phyloP scores from a whole-genome alignment of 2,329 filamentous ascomycete genomes.

The Pyrenochaeta sp. region DNA sequence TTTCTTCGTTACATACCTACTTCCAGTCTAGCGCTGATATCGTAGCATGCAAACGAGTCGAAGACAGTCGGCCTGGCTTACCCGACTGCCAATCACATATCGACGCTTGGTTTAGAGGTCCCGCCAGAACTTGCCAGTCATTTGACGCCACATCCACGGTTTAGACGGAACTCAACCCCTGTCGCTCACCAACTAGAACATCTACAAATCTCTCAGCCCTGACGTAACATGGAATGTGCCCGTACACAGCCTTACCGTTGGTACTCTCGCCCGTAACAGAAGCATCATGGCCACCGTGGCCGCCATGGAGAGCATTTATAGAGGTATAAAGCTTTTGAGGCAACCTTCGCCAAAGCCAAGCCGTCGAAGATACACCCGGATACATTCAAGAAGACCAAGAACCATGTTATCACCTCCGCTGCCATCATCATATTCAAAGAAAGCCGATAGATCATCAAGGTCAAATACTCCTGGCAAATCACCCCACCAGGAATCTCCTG shows the following conservation, averaged over 20 bases:
- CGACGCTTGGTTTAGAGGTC: background rate
- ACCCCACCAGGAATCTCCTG: slow-evolving; percentile 12
- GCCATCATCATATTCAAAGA: slow-evolving; percentile 7
- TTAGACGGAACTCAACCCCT: background rate
- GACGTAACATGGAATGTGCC: slow-evolving; percentile 4
- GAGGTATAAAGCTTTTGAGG: slow-evolving; percentile 24
- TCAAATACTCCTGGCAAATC: slow-evolving; percentile 5
- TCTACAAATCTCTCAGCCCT: slow-evolving; percentile 9
- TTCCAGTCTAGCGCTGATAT: slow-evolving; percentile 2
- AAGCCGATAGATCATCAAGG: slow-evolving; percentile 2
- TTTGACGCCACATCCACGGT: background rate
- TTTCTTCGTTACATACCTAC: slow-evolving; percentile 7
- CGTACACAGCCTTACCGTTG: slow-evolving; percentile 9
- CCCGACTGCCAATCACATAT: background rate
- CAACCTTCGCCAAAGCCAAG: slow-evolving; percentile 8
- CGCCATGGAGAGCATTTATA: background rate
- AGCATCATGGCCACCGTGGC: slow-evolving; percentile 2
- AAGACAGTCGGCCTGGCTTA: background rate
- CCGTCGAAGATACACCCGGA: slow-evolving; percentile 8
- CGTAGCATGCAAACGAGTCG: background rate
- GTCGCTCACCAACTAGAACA: background rate
- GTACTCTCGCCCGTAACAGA: background rate
- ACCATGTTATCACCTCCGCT: slow-evolving; percentile 22
- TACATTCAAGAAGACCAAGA: slow-evolving; percentile 13
- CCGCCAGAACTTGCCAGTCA: background rate